Conservation (phyloP, 176 grass and related monocot species). For the Raddia guianensis region DNA sequence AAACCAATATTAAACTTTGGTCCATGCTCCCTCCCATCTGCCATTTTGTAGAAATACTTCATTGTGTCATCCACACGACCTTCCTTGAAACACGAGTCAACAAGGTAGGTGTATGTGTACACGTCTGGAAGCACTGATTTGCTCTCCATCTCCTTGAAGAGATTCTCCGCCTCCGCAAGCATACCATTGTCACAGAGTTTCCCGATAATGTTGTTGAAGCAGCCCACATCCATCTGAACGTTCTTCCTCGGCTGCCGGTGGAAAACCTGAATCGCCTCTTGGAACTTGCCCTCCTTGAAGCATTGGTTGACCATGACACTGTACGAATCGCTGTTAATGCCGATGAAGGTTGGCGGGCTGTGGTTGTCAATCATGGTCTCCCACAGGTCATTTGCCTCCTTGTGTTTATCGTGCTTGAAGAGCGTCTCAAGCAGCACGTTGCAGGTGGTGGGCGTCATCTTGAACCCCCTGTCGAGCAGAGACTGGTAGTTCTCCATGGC, state of each 20-base stretch:
- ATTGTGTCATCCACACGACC: conserved; percentile 44
- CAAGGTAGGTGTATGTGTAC: conserved; percentile 49
- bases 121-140: conserved; percentile 56
- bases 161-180: conserved; percentile 53
- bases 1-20: conserved; percentile 58
- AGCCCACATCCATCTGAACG: conserved; percentile 53
- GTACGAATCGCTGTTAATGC: conserved; percentile 56
- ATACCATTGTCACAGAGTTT: conserved; percentile 54
- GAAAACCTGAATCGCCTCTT: conserved; percentile 49
- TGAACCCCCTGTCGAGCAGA: conserved; percentile 41
- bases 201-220: conserved; percentile 64
- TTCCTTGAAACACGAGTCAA: conserved; percentile 55
- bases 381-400: conserved; percentile 52
- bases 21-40: conserved; percentile 43
- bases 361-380: conserved; percentile 58
- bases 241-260: conserved; percentile 46
- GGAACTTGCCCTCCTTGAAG: conserved; percentile 55
- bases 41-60: conserved; percentile 42
- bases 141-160: conserved; percentile 58
- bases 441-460: conserved; percentile 51
- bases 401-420: conserved; percentile 47
- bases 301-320: conserved; percentile 64
- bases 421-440: conserved; percentile 52
- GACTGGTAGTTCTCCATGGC: conserved; percentile 64
- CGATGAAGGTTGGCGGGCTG: conserved; percentile 47